A percentile compares a stretch with the other conserved stretches of the same genome.
These are phyloP conservation scores for Yamadazyma triangularis DNA, from an alignment of 1,139 yeast genomes.

Conservation along the genomic window DNA sequence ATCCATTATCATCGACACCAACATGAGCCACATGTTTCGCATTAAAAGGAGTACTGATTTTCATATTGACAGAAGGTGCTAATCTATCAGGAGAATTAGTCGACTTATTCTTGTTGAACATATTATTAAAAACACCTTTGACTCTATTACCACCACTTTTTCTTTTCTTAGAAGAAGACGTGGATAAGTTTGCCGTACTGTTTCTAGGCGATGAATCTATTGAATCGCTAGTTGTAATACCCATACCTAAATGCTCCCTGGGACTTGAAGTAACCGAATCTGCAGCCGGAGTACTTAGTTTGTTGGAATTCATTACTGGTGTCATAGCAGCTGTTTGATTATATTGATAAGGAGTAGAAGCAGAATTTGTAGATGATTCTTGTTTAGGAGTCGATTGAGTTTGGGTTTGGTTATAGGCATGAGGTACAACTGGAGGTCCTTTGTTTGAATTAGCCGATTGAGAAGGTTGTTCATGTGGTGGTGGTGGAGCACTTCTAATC, in stretches of 20 bases:
- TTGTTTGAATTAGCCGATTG: constrained; percentile 11
- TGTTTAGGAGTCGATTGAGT: constrained; percentile 9
- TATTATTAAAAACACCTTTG: constrained; percentile 37
- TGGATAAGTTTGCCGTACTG: constrained; percentile 3
- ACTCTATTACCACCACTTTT: constrained; percentile 36
- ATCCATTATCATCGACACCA: constrained; percentile 84
- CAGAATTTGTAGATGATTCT: constrained; percentile 9
- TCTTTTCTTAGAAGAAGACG: constrained; percentile 18
- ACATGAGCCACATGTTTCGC: constrained; percentile 92
- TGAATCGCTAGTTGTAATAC: constrained; percentile 12
- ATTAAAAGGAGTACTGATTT: constrained; percentile 85
- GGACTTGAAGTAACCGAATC: constrained; percentile 18
- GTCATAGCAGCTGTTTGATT: constrained; percentile 34
- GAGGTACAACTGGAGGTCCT: background rate
- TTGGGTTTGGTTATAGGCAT: background rate
- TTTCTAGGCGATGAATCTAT: constrained; percentile 9
- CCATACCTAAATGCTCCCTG: constrained; percentile 24
- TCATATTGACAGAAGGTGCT: constrained; percentile 40
- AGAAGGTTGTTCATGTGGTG: constrained; percentile 11
- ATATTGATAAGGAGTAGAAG: constrained; percentile 14
- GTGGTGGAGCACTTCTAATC: constrained; percentile 20
- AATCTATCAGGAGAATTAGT: constrained; percentile 11
- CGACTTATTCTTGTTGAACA: constrained; percentile 32
- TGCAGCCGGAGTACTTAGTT: constrained; percentile 11
- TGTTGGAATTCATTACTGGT: constrained; percentile 23